These are phyloP conservation scores for Dictyostelium capitatum DNA, from an alignment of 78 protist genomes.

Conservation along the genomic window DNA sequence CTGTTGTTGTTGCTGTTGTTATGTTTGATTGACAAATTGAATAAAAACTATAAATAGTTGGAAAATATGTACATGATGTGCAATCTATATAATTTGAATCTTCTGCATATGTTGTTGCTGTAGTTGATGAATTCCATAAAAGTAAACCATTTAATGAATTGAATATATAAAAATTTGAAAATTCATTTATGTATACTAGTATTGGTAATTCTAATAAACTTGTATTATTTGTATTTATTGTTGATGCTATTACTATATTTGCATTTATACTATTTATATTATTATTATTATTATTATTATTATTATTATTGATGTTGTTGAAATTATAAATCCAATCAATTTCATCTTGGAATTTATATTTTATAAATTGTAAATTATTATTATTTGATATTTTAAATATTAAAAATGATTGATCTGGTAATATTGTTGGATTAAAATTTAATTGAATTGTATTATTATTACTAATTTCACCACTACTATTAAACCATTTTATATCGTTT, in stretches of 20 bases:
- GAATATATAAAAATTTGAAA: neutral
- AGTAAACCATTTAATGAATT: neutral
- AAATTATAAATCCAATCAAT: neutral
- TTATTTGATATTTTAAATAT: neutral
- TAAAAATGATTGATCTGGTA: conserved; percentile 1
- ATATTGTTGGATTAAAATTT: neutral
- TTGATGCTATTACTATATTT: neutral
- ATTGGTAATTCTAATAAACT: neutral
- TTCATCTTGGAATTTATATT: conserved; percentile 1
- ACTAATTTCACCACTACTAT: neutral
- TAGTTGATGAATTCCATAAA: conserved; percentile 1
- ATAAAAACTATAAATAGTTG: neutral
- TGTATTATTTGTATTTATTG: neutral
- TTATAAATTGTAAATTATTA: neutral
- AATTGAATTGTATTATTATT: neutral
- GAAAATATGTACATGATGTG: neutral
- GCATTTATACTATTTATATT: neutral
- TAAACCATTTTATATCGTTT: neutral
- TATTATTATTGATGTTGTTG: neutral
- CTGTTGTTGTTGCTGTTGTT: neutral
- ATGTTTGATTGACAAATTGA: neutral
- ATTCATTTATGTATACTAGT: neutral
- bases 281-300: conserved; percentile 5
- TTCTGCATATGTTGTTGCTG: neutral
- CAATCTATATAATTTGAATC: neutral